phyloP scores from a whole-genome alignment of 2,329 filamentous ascomycete species.

The Byssothecium circinans region DNA sequence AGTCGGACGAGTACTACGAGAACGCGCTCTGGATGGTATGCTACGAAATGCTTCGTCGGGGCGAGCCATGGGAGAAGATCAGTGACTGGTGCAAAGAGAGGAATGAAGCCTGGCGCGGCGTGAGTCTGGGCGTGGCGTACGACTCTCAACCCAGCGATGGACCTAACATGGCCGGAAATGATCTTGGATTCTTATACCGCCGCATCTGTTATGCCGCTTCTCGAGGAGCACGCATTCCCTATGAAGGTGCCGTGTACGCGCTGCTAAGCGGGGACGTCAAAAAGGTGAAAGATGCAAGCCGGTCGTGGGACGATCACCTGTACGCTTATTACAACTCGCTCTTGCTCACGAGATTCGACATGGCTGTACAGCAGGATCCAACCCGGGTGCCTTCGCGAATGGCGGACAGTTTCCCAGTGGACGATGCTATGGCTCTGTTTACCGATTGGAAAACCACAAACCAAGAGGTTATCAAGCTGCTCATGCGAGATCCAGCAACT shows the following conservation, averaged over 20 bases:
- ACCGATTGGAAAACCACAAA: slow-evolving; percentile 58
- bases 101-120: slow-evolving; percentile 85
- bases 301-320: slow-evolving; percentile 81
- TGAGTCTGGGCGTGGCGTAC: slow-evolving; percentile 74
- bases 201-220: slow-evolving; percentile 76
- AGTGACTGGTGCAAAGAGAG: slow-evolving; percentile 83
- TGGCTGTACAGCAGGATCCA: slow-evolving; percentile 63
- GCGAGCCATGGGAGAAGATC: slow-evolving; percentile 72
- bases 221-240: slow-evolving; percentile 69
- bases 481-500: slow-evolving; percentile 61
- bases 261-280: slow-evolving; percentile 82
- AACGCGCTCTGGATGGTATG: slow-evolving; percentile 90
- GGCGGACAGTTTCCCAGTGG: slow-evolving; percentile 62
- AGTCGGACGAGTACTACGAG: slow-evolving; percentile 86
- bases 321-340: slow-evolving; percentile 89
- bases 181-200: slow-evolving; percentile 64
- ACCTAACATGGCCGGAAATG: slow-evolving; percentile 42
- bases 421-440: slow-evolving; percentile 66
- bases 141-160: slow-evolving; percentile 47
- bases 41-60: slow-evolving; percentile 87
- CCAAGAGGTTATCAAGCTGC: slow-evolving; percentile 58
- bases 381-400: slow-evolving; percentile 56
- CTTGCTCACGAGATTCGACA: slow-evolving; percentile 76
- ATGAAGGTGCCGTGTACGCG: slow-evolving; percentile 88
- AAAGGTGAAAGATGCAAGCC: slow-evolving; percentile 75